phyloP scores from a whole-genome alignment of 176 grass and related monocot genomes.

The Triticum turgidum region DNA sequence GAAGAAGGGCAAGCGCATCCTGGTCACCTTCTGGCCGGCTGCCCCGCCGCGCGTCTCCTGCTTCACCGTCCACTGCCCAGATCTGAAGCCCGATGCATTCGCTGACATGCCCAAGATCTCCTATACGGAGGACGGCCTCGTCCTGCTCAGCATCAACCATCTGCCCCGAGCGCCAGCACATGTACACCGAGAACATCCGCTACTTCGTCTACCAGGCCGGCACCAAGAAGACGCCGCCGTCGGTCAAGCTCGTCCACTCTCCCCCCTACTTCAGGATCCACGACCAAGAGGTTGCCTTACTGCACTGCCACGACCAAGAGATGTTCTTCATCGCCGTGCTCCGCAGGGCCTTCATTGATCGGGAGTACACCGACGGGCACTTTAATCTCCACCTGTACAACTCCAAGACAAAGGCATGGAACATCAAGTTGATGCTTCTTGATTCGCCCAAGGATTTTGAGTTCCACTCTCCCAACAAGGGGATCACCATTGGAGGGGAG shows the following conservation, averaged over 20 bases:
- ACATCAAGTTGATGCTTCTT: background rate
- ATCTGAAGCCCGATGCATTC: background rate
- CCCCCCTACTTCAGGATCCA: fast-evolving
- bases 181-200: background rate
- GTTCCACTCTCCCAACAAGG: background rate
- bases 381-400: background rate
- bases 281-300: background rate
- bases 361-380: too few species aligned
- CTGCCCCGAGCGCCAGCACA: background rate
- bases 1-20: background rate
- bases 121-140: background rate
- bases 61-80: background rate
- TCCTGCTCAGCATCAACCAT: background rate
- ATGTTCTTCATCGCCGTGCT: conserved; percentile 1
- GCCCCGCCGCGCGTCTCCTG: background rate
- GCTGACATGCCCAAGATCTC: background rate
- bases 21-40: conserved; percentile 2
- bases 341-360: background rate
- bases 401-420: background rate
- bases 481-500: background rate
- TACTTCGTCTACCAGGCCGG: conserved; percentile 17
- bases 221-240: background rate
- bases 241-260: background rate
- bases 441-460: background rate
- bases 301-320: background rate